phyloP scores from a whole-genome alignment of 495 filamentous ascomycete species.

The Astrothelium subdiscretum region DNA sequence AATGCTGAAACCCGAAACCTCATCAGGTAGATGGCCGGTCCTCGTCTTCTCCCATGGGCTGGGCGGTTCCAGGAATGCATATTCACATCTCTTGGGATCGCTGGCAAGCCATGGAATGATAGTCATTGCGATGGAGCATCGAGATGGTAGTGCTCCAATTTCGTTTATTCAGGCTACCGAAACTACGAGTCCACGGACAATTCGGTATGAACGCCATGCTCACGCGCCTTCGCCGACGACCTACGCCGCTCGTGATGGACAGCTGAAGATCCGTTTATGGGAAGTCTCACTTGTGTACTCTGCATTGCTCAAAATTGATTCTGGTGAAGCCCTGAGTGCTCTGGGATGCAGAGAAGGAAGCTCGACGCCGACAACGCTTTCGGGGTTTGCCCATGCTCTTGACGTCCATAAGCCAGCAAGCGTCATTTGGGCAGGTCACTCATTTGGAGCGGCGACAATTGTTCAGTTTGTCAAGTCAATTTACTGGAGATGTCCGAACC shows the following conservation, averaged over 20 bases:
- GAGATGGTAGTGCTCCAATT: constrained; percentile 60
- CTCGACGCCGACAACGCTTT: constrained; percentile 32
- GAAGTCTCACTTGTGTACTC: constrained; percentile 55
- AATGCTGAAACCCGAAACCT: constrained; percentile 36
- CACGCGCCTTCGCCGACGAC: constrained; percentile 46
- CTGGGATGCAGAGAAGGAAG: constrained; percentile 29
- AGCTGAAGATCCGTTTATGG: constrained; percentile 61
- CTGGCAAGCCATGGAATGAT: constrained; percentile 64
- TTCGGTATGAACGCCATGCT: constrained; percentile 21
- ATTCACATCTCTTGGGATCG: constrained; percentile 59
- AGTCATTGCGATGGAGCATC: constrained; percentile 64
- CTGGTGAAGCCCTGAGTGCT: constrained; percentile 31
- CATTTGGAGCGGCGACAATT: constrained; percentile 59
- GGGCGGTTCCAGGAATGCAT: constrained; percentile 61
- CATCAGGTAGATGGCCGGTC: constrained; percentile 53
- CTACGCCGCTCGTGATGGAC: constrained; percentile 47
- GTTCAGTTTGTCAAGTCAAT: constrained; percentile 63
- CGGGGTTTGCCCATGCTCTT: constrained; percentile 41
- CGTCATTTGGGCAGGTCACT: constrained; percentile 63
- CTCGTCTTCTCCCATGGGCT: constrained; percentile 74
- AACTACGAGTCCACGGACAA: constrained; percentile 31
- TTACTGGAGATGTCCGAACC: constrained; percentile 38
- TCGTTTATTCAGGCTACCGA: constrained; percentile 40
- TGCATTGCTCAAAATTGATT: constrained; percentile 50
- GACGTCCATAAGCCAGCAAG: constrained; percentile 56